phyloP scores from a whole-genome alignment of 1,139 yeast species.

The Protomyces arabidopsidicola region DNA sequence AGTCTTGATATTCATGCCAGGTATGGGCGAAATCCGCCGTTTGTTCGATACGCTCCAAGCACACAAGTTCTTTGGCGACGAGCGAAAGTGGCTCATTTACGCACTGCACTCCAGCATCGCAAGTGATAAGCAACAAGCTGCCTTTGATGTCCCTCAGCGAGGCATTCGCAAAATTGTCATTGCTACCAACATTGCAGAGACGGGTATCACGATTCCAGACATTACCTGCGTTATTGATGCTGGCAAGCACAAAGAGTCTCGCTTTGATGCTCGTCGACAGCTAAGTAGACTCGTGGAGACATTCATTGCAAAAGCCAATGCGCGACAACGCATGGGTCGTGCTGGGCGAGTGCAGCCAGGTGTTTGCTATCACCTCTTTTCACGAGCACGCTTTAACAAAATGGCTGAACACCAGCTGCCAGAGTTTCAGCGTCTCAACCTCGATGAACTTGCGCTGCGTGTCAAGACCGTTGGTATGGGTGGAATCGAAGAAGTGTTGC shows the following conservation, averaged over 20 bases:
- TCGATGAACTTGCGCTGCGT: slow-evolving; percentile 65
- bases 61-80: slow-evolving; percentile 48
- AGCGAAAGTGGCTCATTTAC: slow-evolving; percentile 49
- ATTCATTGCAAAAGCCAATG: slow-evolving; percentile 76
- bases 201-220: slow-evolving; percentile 76
- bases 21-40: slow-evolving; percentile 69
- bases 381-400: slow-evolving; percentile 47
- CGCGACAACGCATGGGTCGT: slow-evolving; percentile 76
- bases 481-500: slow-evolving; percentile 52
- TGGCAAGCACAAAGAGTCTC: slow-evolving; percentile 65
- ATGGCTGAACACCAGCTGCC: slow-evolving; percentile 68
- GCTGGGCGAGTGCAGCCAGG: slow-evolving; percentile 80
- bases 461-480: slow-evolving; percentile 73
- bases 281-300: slow-evolving; percentile 61
- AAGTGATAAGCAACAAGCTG: slow-evolving; percentile 57
- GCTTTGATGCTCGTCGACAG: slow-evolving; percentile 55
- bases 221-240: slow-evolving; percentile 75
- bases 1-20: slow-evolving; percentile 69
- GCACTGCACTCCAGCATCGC: slow-evolving; percentile 75
- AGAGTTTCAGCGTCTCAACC: slow-evolving; percentile 65
- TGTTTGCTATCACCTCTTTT: slow-evolving; percentile 62
- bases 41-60: slow-evolving; percentile 61
- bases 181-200: slow-evolving; percentile 71
- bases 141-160: slow-evolving; percentile 51
- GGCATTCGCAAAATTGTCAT: slow-evolving; percentile 63